A percentile compares a stretch with the other conserved stretches of the same genome.
phyloP scores from a whole-genome alignment of 2,329 filamentous ascomycete species.

The Falciphora oryzae region DNA sequence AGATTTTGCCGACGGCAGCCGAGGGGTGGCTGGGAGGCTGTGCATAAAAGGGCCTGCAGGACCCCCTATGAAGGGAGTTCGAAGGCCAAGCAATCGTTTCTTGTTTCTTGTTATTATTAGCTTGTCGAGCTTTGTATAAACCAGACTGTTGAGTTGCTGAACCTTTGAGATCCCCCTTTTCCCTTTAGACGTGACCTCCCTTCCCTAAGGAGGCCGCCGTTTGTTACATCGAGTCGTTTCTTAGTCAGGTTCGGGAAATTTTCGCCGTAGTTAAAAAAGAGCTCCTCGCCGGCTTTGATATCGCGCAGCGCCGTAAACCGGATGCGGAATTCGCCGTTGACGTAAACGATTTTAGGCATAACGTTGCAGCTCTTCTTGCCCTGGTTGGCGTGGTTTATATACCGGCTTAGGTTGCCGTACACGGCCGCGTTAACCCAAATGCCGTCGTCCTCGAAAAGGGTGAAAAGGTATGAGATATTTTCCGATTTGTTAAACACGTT shows the following conservation, averaged over 20 bases:
- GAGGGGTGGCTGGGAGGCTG: too few relatives aligned
- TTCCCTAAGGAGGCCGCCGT: too few relatives aligned
- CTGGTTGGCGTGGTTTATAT: conserved; percentile 69
- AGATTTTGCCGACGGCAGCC: too few relatives aligned
- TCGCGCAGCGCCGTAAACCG: conserved; percentile 63
- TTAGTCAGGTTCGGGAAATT: conserved; percentile 58
- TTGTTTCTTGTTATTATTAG: too few relatives aligned
- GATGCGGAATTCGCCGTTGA: conserved; percentile 71
- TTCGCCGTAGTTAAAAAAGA: conserved; percentile 77
- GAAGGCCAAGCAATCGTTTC: too few relatives aligned
- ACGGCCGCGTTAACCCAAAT: conserved; percentile 71
- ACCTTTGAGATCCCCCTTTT: too few relatives aligned
- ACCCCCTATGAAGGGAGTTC: too few relatives aligned
- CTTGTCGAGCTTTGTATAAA: too few relatives aligned
- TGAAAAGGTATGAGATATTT: conserved; percentile 60
- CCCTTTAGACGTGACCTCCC: too few relatives aligned
- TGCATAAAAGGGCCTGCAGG: too few relatives aligned
- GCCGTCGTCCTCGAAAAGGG: conserved; percentile 52
- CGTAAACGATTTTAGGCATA: conserved; percentile 60
- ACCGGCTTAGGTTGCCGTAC: conserved; percentile 74
- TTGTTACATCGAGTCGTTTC: conserved; percentile 43
- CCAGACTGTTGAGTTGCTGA: too few relatives aligned
- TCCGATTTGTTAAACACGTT: conserved; percentile 57
- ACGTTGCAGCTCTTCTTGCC: conserved; percentile 53
- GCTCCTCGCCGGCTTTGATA: conserved; percentile 66